Conservation (phyloP, 202 grass and related monocot genomes). For the Elaeis oleifera region DNA sequence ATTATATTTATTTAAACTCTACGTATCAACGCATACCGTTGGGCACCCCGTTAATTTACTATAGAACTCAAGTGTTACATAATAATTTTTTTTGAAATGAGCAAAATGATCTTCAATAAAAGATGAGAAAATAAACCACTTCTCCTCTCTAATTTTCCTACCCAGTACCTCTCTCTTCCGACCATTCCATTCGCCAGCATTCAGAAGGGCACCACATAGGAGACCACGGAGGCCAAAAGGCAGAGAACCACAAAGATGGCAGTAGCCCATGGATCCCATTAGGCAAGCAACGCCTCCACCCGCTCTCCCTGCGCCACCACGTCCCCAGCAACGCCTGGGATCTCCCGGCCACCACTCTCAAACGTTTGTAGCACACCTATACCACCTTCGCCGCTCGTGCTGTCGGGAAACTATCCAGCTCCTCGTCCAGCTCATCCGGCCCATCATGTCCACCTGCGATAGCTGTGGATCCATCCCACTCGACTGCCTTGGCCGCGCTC, state of each 20-base stretch:
- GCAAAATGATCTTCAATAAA: too few species aligned
- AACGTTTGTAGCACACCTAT: conserved; percentile 58
- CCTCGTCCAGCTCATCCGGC: conserved; percentile 93
- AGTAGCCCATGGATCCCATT: conserved; percentile 81
- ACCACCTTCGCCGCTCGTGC: conserved; percentile 56
- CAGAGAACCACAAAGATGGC: conserved; percentile 48
- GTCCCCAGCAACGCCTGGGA: conserved; percentile 88
- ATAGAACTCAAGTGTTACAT: too few species aligned
- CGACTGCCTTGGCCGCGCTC: conserved; percentile 42
- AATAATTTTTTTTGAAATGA: too few species aligned
- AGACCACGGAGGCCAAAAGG: conserved; percentile 48
- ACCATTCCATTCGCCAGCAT: conserved; percentile 26
- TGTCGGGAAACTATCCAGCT: conserved; percentile 84
- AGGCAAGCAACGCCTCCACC: conserved; percentile 74
- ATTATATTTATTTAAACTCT: too few species aligned
- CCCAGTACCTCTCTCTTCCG: too few species aligned
- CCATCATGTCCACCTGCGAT: conserved; percentile 67
- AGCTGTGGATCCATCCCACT: conserved; percentile 72
- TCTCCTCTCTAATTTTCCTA: too few species aligned
- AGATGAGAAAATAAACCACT: too few species aligned
- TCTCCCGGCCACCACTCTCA: conserved; percentile 68
- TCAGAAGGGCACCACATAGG: conserved; percentile 71
- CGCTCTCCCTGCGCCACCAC: conserved; percentile 84
- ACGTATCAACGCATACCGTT: too few species aligned
- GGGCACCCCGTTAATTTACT: too few species aligned